Base-by-base conservation (phyloP, 2,329 filamentous ascomycete species). In the Verticillium nonalfalfae region DNA sequence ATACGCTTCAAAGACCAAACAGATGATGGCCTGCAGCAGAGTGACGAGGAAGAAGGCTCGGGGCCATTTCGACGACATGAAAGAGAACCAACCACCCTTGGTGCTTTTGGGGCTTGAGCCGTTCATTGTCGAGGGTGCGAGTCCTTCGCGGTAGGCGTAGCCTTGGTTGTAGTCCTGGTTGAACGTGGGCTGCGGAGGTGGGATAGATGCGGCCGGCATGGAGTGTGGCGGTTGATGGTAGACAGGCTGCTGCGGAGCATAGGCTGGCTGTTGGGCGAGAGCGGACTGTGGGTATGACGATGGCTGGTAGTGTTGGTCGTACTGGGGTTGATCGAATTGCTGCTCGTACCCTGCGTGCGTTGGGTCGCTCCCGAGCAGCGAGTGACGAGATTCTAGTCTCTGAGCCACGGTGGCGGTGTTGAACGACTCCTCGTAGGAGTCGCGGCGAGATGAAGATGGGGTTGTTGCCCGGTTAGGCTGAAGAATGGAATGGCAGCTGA, bases 1-100 rank as follows among this genome's bases (percentile, higher is more conserved):
- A 73, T 83, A 97, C 91, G 90, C 85, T 81, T 99, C 94, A 66
- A 97, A 89, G 31, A 84, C 88, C 67, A 98, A 83, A 65, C 91
- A 90, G 60, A 96, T 83, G 63, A 90, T 76, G 65, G 92, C 90
- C 80, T 99, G 95, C 61, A 90, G 65, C 56, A 89, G 75, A 39
- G 91, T 87, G 39, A 90, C 83, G 65, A 86, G 74, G 76, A 96
- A 86, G 73, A 98, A 98, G 64, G 86, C 80, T 81, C 92, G 94
- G 15, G 93, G 93, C 94, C 95, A 99, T 71, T 83, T 85, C 61
- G 90, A 90, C 72, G 87, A 90, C 68, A 96, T 89, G 68, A 90
- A 86, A 72, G 93, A 94, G 79, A 93, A 60, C 58, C 62, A 66
- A 33, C 63, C 59, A 21, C 60, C 60, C 35, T 59, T 65, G 58